phyloP scores from a whole-genome alignment of 2,329 filamentous ascomycete genomes.

The Aspergillus chevalieri region DNA sequence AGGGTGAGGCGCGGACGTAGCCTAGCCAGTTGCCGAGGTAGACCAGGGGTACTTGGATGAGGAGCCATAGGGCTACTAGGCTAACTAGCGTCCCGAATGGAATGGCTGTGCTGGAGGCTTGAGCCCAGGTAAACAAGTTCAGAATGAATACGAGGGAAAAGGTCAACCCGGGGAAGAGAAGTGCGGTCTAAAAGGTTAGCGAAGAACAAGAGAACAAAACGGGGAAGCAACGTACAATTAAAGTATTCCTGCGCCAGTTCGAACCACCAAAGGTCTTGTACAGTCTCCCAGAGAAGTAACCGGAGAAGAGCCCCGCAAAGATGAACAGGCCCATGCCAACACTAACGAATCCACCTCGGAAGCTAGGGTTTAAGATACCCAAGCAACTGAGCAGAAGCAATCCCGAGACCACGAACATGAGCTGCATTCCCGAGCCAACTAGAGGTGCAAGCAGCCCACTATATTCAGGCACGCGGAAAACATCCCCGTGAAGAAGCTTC shows the following conservation, averaged over 20 bases:
- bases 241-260: slow-evolving; percentile 67
- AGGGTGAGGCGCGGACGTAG: slow-evolving; percentile 59
- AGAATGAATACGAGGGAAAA: slow-evolving; percentile 71
- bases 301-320: slow-evolving; percentile 75
- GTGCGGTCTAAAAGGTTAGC: slow-evolving; percentile 50
- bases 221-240: slow-evolving; percentile 45
- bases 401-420: slow-evolving; percentile 73
- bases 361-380: slow-evolving; percentile 76
- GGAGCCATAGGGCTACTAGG: slow-evolving; percentile 71
- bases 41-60: slow-evolving; percentile 79
- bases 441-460: slow-evolving; percentile 72
- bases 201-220: background rate
- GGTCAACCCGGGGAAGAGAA: slow-evolving; percentile 70
- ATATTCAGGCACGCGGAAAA: slow-evolving; percentile 67
- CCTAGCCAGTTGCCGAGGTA: slow-evolving; percentile 75
- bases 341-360: slow-evolving; percentile 82
- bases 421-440: slow-evolving; percentile 78
- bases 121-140: slow-evolving; percentile 85
- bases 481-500: slow-evolving; percentile 84
- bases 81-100: slow-evolving; percentile 72
- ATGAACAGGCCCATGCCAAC: slow-evolving; percentile 78
- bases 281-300: slow-evolving; percentile 77
- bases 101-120: slow-evolving; percentile 80
- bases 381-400: slow-evolving; percentile 67
- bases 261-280: slow-evolving; percentile 77